These are phyloP conservation scores for Lithocarpus polystachyus DNA, from an alignment of 306 rosid species.

Conservation along the genomic window DNA sequence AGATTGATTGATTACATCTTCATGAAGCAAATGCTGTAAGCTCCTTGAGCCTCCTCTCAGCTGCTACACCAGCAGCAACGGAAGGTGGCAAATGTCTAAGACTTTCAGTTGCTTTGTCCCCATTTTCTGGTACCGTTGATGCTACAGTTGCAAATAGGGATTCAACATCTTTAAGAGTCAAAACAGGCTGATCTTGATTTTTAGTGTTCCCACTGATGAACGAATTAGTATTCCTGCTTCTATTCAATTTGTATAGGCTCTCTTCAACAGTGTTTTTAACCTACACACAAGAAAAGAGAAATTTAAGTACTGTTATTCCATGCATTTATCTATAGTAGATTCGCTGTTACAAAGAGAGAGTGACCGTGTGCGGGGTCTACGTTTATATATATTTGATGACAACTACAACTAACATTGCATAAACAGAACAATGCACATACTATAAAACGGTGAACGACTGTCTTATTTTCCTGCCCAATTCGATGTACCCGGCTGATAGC, in stretches of 20 bases:
- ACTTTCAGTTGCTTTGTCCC: conserved; percentile 37
- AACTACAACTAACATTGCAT: neutral
- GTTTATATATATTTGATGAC: neutral
- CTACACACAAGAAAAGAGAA: conserved; percentile 35
- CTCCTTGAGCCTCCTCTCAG: conserved; percentile 72
- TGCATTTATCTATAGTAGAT: neutral
- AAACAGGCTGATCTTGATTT: conserved; percentile 73
- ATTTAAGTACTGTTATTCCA: neutral
- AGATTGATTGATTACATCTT: neutral
- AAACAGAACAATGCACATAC: conserved; percentile 42
- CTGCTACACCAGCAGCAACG: conserved; percentile 81
- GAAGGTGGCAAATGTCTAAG: conserved; percentile 77
- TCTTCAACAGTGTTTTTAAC: conserved; percentile 89
- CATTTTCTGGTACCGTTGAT: conserved; percentile 36
- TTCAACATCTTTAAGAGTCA: conserved; percentile 81
- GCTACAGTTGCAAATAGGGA: conserved; percentile 60
- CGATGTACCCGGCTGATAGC: conserved; percentile 94
- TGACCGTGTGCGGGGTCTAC: neutral
- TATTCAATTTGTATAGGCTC: conserved; percentile 76
- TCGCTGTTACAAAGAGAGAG: neutral
- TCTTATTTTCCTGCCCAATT: conserved; percentile 69
- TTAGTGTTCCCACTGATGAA: conserved; percentile 80
- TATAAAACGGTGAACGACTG: conserved; percentile 81
- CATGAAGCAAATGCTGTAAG: conserved; percentile 37
- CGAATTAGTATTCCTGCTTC: conserved; percentile 57